Percentiles rank a stretch among this genome's conserved stretches.
Conservation (phyloP, 2,329 filamentous ascomycete genomes). For the Trichoderma brevicompactum region DNA sequence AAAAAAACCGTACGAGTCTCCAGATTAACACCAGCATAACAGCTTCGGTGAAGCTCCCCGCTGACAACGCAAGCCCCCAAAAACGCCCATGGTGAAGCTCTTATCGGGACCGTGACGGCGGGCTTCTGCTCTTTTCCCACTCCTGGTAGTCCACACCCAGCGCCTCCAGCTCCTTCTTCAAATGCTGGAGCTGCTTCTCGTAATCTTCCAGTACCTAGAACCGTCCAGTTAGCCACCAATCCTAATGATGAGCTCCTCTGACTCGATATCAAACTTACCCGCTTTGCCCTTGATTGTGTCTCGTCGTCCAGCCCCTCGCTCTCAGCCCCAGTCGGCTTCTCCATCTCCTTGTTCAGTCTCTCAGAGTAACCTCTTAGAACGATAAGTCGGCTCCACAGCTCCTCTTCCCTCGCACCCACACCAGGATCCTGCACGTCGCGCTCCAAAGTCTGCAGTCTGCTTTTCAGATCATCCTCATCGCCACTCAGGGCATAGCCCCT, state of each 20-base stretch:
- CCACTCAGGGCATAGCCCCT: conserved; percentile 79
- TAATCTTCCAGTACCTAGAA: conserved; percentile 78
- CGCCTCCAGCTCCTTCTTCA: conserved; percentile 72
- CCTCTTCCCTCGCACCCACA: conserved; percentile 75
- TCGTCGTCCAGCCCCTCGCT: conserved; percentile 68
- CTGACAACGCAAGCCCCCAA: background rate
- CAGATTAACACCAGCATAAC: conserved; percentile 18
- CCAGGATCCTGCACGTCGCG: conserved; percentile 74
- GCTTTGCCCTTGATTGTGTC: conserved; percentile 72
- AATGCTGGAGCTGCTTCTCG: conserved; percentile 75
- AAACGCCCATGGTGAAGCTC: background rate
- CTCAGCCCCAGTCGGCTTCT: conserved; percentile 63
- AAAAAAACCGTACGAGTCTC: background rate
- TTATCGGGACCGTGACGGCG: conserved; percentile 43
- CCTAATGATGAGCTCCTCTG: background rate
- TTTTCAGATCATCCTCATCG: conserved; percentile 77
- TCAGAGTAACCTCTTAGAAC: conserved; percentile 73
- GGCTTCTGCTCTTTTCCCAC: conserved; percentile 58
- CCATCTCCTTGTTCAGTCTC: conserved; percentile 73
- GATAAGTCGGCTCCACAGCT: conserved; percentile 83
- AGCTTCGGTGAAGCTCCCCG: background rate
- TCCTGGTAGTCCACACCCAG: conserved; percentile 61
- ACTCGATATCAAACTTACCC: conserved; percentile 55
- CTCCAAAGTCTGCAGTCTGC: conserved; percentile 71
- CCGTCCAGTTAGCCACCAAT: conserved; percentile 29